These are phyloP conservation scores for sunflower (Helianthus annuus) DNA, from an alignment of 129 eudicot species.

Conservation along the genomic window DNA sequence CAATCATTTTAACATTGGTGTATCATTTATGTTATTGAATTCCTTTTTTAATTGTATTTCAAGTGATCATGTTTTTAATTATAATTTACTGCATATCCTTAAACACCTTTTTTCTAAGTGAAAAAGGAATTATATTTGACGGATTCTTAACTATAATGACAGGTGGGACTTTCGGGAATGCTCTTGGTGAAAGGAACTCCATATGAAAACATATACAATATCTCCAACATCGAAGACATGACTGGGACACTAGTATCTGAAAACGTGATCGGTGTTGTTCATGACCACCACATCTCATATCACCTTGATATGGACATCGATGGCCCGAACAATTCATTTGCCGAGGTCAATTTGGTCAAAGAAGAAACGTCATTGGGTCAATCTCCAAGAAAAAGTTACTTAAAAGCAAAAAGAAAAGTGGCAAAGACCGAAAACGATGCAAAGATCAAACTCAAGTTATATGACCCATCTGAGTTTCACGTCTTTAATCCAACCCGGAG, in stretches of 20 bases:
- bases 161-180: constrained; percentile 61
- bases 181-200: constrained; percentile 55
- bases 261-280: constrained; percentile 58
- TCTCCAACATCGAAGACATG: constrained; percentile 31
- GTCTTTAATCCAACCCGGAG: constrained; percentile 39
- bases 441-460: constrained; percentile 42
- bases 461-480: constrained; percentile 52
- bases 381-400: constrained; percentile 52
- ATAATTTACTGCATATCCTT: too few species aligned
- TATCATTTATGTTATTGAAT: too few species aligned
- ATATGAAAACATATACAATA: constrained; percentile 34
- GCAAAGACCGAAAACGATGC: constrained; percentile 55
- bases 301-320: constrained; percentile 60
- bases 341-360: constrained; percentile 45
- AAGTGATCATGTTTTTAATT: too few species aligned
- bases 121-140: not conserved
- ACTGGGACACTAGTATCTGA: constrained; percentile 50
- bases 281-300: constrained; percentile 52
- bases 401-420: constrained; percentile 38
- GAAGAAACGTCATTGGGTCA: constrained; percentile 32
- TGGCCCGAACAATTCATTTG: constrained; percentile 51
- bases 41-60: too few species aligned
- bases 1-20: too few species aligned
- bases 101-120: too few species aligned
- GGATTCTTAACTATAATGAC: not conserved